phyloP scores from a whole-genome alignment of 805 yeast genomes.

The Schwanniomyces sp. region DNA sequence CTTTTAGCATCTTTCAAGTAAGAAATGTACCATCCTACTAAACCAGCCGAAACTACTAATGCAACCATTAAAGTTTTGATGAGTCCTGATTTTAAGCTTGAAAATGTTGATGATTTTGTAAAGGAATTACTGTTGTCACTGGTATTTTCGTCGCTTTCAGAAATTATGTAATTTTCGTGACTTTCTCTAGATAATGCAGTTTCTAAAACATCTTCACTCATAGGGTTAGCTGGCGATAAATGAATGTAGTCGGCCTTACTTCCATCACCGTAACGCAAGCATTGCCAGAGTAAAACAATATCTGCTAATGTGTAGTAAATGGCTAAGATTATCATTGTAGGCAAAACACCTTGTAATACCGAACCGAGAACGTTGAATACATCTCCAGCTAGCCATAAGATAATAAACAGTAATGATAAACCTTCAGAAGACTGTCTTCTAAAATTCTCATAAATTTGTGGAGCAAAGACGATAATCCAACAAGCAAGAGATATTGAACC shows the following conservation, averaged over 20 bases:
- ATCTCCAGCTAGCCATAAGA: slow-evolving; percentile 92
- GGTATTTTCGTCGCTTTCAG: slow-evolving; percentile 19
- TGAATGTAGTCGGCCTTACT: slow-evolving; percentile 68
- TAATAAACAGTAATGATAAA: slow-evolving; percentile 78
- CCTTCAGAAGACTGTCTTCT: slow-evolving; percentile 87
- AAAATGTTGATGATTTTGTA: slow-evolving; percentile 7
- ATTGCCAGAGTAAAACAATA: slow-evolving; percentile 77
- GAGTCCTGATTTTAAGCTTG: slow-evolving; percentile 19
- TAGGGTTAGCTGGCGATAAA: slow-evolving; percentile 85
- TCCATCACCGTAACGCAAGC: slow-evolving; percentile 73
- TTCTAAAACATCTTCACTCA: slow-evolving; percentile 67
- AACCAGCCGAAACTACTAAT: slow-evolving; percentile 72
- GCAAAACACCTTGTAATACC: slow-evolving; percentile 81
- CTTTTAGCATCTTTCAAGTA: slow-evolving; percentile 46
- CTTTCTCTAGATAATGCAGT: slow-evolving; percentile 51
- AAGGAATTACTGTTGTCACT: slow-evolving; percentile 13
- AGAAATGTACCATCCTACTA: slow-evolving; percentile 83
- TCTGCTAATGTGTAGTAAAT: slow-evolving; percentile 93
- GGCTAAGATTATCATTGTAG: slow-evolving; percentile 92
- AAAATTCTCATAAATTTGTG: slow-evolving; percentile 92
- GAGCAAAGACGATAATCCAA: slow-evolving; percentile 97
- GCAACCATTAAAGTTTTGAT: slow-evolving; percentile 53
- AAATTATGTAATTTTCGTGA: slow-evolving; percentile 11
- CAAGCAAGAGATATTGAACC: slow-evolving; percentile 93
- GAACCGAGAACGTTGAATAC: slow-evolving; percentile 93